Base-by-base conservation (phyloP, 2,329 filamentous ascomycete species). In the Clonostachys rosea region DNA sequence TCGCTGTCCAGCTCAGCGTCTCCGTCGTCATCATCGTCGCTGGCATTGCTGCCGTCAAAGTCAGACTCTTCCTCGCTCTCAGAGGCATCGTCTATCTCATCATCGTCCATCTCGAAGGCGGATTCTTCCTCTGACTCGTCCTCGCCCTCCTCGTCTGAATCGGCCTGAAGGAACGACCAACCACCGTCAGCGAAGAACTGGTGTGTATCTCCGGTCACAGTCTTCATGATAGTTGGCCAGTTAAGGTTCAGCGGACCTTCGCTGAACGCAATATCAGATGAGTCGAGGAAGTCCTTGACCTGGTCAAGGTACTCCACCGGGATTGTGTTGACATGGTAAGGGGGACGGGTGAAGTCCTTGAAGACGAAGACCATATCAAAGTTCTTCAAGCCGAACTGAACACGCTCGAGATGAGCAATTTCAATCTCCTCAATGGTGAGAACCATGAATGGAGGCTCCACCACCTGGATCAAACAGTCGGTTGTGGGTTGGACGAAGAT, bases 181-280 rank as follows among this genome's bases (percentile, higher is more conserved):
- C 94, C 94, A 34, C 95, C 94, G 54, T 97, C 92, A 5, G 79
- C 82, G 67, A 96, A 99, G 81, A 99, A 99, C 57, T 87, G 83
- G 63, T 99, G 92, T 3, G 94, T 89, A 63, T 99, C 91, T 35
- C 87, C 85, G 17, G 88, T 92, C 24, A 99, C 91, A 0, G 94
- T 99, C 78, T 99, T 99, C 91, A 99, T 99, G 63, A 99, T 99
- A 14, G 91, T 96, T 11, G 89, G 87, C 94, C 94, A 99, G 76
- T 97, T 97, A 48, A 99, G 78, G 72, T 99, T 99, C 56, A 99
- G 83, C 2, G 92, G 94, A 48, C 94, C 94, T 68, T 99, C 95
- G 12, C 84, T 88, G 73, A 86, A 97, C 16, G 94, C 86, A 61
- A 99, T 95, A 61, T 99, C 92, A 43, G 94, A 91, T 2, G 87